Evolutionary conservation across 257 asterid genomes (phyloP), one percentile per base, ranked within the genome.

Genomic region (Solanum tarijense): DNA sequence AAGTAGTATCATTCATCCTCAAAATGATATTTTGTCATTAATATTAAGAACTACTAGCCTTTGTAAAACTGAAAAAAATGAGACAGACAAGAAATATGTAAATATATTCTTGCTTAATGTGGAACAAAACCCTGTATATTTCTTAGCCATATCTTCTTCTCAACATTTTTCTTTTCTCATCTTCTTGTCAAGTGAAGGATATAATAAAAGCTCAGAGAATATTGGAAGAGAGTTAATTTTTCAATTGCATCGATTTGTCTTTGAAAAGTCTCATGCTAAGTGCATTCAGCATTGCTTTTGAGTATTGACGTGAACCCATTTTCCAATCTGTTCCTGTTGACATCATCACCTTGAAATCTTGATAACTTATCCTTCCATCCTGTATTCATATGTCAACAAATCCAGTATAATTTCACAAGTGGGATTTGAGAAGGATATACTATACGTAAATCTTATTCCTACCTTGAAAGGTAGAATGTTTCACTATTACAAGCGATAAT

Each of bases 301-400:
- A 95, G 90, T 92, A 95, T 81, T 96, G 98, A 9, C 99, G 92
- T 38, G 98, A 96, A 25, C 94, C 94, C 99, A 95, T 95, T 92
- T 92, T 96, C 98, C 98, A 96, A 86, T 96, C 98, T 89, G 89
- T 91, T 14, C 98, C 99, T 8, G 94, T 93, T 38, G 94, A 92
- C 99, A 96, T 96, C 99, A 96, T 95, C 8, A 94, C 96, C 89
- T 94, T 92, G 91, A 96, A 96, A 90, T 96, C 98, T 7, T 89
- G 87, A 38, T 88, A 96, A 84, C 98, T 95, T 34, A 96, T 96
- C 23, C 96, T 88, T 52, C 99, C 99, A 55, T 96, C 99, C 99
- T 96, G 88, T 65, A 38, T 14, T 8, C 34, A 13, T 4, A 74
- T 7, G 7, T 7, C 7, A 21, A 21, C 27, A 58, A 20, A 48